Base-by-base conservation (phyloP, 2,329 filamentous ascomycete species). In the Pestalotiopsis sp. region DNA sequence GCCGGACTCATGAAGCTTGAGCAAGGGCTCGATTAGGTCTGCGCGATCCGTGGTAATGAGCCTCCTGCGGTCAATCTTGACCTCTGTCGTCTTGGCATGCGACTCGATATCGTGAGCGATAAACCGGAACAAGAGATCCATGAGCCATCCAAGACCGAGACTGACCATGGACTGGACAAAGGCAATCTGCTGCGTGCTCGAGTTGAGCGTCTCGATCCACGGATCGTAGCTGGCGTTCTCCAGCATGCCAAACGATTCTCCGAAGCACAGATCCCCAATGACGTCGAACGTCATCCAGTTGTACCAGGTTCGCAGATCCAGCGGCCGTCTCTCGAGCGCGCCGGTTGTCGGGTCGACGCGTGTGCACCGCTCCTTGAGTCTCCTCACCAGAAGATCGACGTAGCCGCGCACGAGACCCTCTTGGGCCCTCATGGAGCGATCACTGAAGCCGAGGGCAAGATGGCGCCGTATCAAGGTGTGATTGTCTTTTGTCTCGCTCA, bases 371-470 rank as follows among this genome's bases (percentile, higher is more conserved):
- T 62, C 27, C 25, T 20, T n/a, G 12, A 39, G 2, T 38, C 59
- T 23, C 31, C 14, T 31, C 23, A 70, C 38, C 23, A n/a, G 23
- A 7, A 59, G 36, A 58, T 64, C 62, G n/a, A 64, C 38, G 25
- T 64, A 64, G 14, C 38, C 36, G 17, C 62, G 27, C 14, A 64
- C 41, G 27, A 64, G 38, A 38, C 17, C 5, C 39, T 64, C 62
- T 38, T 64, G 62, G 11, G 38, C 62, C 6, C 39, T 12, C 62
- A 64, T 64, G 11, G 36, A 23, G 31, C 62, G 62, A 49, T 64
- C 62, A 2, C 27, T 41, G n/a, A 64, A 64, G 27, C 20, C 41
- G 12, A 38, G 62, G 9, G 62, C 62, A 49, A 49, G n/a, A 13
- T 38, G 41, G 38, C 41, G 38, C n/a, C 62, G 38, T 6, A 64